These are phyloP conservation scores for Cadophora gregata DNA, from an alignment of 2,329 filamentous ascomycete genomes.

Conservation along the genomic window DNA sequence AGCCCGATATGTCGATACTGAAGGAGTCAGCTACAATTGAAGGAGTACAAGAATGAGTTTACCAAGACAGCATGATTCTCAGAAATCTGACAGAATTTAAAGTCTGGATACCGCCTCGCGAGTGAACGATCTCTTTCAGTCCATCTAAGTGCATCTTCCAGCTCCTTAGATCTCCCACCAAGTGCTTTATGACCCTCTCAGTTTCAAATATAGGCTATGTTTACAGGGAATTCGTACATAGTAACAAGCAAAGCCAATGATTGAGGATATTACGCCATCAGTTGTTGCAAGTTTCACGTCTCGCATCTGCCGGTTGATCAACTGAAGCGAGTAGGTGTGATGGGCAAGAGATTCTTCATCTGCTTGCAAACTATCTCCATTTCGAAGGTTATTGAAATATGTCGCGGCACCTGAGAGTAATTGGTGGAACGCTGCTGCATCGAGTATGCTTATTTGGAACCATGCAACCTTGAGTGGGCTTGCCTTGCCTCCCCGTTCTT, in stretches of 20 bases:
- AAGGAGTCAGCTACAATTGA: neutral
- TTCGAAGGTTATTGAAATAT: constrained; percentile 8
- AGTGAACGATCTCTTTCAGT: neutral
- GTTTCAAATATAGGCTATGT: neutral
- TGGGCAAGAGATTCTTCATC: constrained; percentile 8
- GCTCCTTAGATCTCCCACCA: constrained; percentile 2
- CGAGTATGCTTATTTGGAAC: neutral
- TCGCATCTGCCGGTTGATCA: constrained; percentile 4
- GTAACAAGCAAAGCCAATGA: constrained; percentile 8
- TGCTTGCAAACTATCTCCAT: neutral
- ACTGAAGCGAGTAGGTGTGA: constrained; percentile 4
- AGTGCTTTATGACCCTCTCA: neutral
- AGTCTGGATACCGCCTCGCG: neutral
- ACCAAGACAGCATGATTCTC: constrained; percentile 6
- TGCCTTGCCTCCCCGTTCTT: neutral
- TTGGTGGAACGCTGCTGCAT: constrained; percentile 13
- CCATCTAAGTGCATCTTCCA: constrained; percentile 3
- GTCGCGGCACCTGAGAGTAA: constrained; percentile 3
- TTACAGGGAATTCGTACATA: neutral
- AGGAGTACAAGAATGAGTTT: neutral
- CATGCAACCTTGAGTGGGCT: neutral
- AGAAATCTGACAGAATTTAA: neutral
- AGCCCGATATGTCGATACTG: constrained; percentile 10
- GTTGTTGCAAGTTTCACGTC: neutral
- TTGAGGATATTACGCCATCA: constrained; percentile 5